A percentile compares a stretch with the other conserved stretches of the same genome.
Evolutionary conservation across 495 filamentous ascomycete genomes (phyloP).

Genomic region (Bombardia bombarda): DNA sequence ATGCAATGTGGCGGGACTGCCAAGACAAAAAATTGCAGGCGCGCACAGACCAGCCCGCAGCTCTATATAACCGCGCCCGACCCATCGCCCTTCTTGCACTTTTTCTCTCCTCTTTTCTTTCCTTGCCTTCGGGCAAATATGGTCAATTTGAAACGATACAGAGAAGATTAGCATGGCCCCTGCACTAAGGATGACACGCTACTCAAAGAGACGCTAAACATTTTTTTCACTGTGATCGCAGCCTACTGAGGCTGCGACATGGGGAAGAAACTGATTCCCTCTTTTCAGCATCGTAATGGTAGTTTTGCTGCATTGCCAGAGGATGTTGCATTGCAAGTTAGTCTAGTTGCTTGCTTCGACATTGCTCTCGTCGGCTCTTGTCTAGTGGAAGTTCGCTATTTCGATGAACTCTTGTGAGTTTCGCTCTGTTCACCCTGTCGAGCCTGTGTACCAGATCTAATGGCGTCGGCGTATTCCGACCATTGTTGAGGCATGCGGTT

Average conservation of each 20-base stretch:
- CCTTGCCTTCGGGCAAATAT: conserved; percentile 25
- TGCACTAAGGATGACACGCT: conserved; percentile 99
- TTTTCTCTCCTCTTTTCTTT: conserved; percentile 15
- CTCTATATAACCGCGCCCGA: conserved; percentile 7
- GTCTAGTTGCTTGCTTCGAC: too few species aligned
- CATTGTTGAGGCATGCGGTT: too few species aligned
- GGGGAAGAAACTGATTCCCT: conserved; percentile 15
- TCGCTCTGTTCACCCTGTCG: too few species aligned
- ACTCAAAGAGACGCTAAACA: conserved; percentile 95
- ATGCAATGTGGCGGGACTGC: too few species aligned
- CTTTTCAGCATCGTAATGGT: too few species aligned
- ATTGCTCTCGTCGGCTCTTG: too few species aligned
- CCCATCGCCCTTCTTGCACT: conserved; percentile 6
- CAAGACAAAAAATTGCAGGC: conserved; percentile 7
- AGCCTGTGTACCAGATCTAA: too few species aligned
- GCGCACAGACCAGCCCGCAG: conserved; percentile 13
- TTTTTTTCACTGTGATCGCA: conserved; percentile 51
- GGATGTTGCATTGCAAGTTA: too few species aligned
- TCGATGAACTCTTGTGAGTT: too few species aligned
- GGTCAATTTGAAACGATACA: conserved; percentile 40
- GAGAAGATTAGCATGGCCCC: conserved; percentile 99
- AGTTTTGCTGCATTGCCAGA: too few species aligned
- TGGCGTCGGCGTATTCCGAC: too few species aligned
- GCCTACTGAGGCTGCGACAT: conserved; percentile 14
- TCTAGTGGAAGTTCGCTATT: too few species aligned